A percentile compares a stretch with the other conserved stretches of the same genome.
Evolutionary conservation across 2,329 filamentous ascomycete species (phyloP).

Genomic region (Metarhizium anisopliae): DNA sequence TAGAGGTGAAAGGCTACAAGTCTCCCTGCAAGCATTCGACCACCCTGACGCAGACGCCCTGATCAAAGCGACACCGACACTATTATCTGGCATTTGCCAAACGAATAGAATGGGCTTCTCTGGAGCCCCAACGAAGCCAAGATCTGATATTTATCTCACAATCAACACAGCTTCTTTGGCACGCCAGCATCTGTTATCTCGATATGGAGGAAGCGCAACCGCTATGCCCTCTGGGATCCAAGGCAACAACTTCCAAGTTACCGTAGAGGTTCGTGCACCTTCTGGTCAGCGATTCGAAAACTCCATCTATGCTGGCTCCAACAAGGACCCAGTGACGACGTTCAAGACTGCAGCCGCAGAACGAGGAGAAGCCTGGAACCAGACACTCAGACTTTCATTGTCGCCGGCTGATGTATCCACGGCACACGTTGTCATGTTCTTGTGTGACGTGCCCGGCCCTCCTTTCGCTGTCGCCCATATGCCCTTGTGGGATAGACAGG

Average conservation of each 20-base stretch:
- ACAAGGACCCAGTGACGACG: slow-evolving; percentile 66
- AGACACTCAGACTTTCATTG: slow-evolving; percentile 76
- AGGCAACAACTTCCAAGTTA: slow-evolving; percentile 74
- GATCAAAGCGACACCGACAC: slow-evolving; percentile 78
- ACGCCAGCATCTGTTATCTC: slow-evolving; percentile 61
- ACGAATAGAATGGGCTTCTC: slow-evolving; percentile 91
- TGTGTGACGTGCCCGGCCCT: slow-evolving; percentile 77
- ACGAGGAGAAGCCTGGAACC: slow-evolving; percentile 75
- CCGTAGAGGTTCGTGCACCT: slow-evolving; percentile 74
- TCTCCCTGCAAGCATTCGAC: slow-evolving; percentile 71
- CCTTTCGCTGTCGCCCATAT: slow-evolving; percentile 90
- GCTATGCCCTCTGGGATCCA: slow-evolving; percentile 53
- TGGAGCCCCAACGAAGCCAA: slow-evolving; percentile 74
- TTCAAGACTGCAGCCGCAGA: slow-evolving; percentile 82
- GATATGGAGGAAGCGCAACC: slow-evolving; percentile 65
- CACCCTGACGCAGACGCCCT: slow-evolving; percentile 69
- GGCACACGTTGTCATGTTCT: slow-evolving; percentile 80
- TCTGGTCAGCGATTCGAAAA: slow-evolving; percentile 76
- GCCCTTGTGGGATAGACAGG: slow-evolving; percentile 85
- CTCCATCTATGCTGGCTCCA: slow-evolving; percentile 82
- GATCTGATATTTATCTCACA: slow-evolving; percentile 93
- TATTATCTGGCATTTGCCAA: slow-evolving; percentile 71
- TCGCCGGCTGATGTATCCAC: slow-evolving; percentile 70
- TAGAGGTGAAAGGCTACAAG: slow-evolving; percentile 66
- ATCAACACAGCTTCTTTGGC: slow-evolving; percentile 71